Evolutionary conservation across 2,329 filamentous ascomycete species (phyloP).

Genomic region (Alternaria triticina): DNA sequence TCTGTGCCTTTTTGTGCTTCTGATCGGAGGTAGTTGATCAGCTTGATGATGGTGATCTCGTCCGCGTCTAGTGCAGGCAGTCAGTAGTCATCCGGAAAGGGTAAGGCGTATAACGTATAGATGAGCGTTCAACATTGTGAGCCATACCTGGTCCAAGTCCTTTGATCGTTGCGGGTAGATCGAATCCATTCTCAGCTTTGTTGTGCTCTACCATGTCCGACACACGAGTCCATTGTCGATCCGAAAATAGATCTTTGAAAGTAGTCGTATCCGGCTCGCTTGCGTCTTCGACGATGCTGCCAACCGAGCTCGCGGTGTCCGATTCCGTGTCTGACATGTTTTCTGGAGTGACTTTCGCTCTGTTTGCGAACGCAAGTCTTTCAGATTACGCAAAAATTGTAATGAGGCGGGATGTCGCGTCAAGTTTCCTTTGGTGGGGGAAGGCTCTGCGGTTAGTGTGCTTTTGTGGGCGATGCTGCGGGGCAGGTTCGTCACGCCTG

Average conservation of each 20-base stretch:
- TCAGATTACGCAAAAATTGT: background rate
- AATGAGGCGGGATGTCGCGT: background rate
- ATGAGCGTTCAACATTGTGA: background rate
- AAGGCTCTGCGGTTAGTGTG: slow-evolving; percentile 33
- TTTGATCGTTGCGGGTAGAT: slow-evolving; percentile 35
- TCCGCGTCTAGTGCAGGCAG: slow-evolving; percentile 30
- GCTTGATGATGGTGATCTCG: slow-evolving; percentile 42
- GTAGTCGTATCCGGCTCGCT: slow-evolving; percentile 45
- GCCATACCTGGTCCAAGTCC: slow-evolving; percentile 37
- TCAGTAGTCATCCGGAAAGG: slow-evolving; percentile 26
- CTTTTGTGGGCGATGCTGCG: slow-evolving; percentile 40
- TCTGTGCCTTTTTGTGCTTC: slow-evolving; percentile 48
- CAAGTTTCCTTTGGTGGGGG: slow-evolving; percentile 17
- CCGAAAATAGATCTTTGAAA: slow-evolving; percentile 47
- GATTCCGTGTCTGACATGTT: slow-evolving; percentile 40
- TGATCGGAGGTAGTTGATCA: slow-evolving; percentile 57
- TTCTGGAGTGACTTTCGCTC: background rate
- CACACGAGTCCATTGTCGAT: slow-evolving; percentile 37
- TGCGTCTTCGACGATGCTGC: slow-evolving; percentile 43
- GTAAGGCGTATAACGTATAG: slow-evolving; percentile 11
- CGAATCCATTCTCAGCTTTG: slow-evolving; percentile 34
- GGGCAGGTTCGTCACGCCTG: slow-evolving; percentile 25
- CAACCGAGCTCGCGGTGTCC: slow-evolving; percentile 41
- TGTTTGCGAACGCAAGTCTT: background rate
- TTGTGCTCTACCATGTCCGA: slow-evolving; percentile 38